A percentile compares a stretch with the other conserved stretches of the same genome.
These are phyloP conservation scores for Verbascum thapsus DNA, from an alignment of 257 asterid genomes.

Conservation along the genomic window DNA sequence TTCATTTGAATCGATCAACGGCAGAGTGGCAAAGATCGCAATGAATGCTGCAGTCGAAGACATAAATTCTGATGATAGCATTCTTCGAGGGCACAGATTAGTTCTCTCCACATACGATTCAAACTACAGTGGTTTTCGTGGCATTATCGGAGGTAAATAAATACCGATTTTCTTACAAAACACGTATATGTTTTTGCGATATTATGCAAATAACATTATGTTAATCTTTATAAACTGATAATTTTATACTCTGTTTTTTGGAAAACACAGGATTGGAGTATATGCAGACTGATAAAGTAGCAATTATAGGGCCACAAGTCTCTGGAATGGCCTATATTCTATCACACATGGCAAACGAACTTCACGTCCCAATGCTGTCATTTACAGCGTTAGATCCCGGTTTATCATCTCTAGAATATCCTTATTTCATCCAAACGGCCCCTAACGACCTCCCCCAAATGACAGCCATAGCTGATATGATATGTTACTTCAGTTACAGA, in stretches of 20 bases:
- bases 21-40: conserved; percentile 47
- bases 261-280: conserved; percentile 3
- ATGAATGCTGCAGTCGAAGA: conserved; percentile 50
- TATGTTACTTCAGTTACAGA: conserved; percentile 15
- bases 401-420: conserved; percentile 20
- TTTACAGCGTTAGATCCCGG: conserved; percentile 18
- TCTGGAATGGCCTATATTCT: conserved; percentile 21
- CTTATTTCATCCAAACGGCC: conserved; percentile 25
- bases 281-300: conserved; percentile 22
- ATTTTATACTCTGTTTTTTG: background rate
- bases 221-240: too few species aligned
- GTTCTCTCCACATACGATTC: conserved; percentile 35
- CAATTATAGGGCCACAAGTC: conserved; percentile 25
- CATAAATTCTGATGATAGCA: conserved; percentile 39
- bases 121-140: conserved; percentile 41
- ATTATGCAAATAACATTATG: too few species aligned
- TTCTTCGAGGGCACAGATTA: conserved; percentile 39
- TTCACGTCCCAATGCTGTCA: conserved; percentile 30
- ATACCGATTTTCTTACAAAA: background rate
- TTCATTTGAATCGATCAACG: conserved; percentile 38
- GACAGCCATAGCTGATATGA: conserved; percentile 26
- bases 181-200: background rate
- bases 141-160: conserved; percentile 33
- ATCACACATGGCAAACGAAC: conserved; percentile 29
- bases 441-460: conserved; percentile 20